Percentiles rank a stretch among this genome's conserved stretches.
phyloP scores from a whole-genome alignment of 2,329 filamentous ascomycete species.

The Cordyceps pruinosa region DNA sequence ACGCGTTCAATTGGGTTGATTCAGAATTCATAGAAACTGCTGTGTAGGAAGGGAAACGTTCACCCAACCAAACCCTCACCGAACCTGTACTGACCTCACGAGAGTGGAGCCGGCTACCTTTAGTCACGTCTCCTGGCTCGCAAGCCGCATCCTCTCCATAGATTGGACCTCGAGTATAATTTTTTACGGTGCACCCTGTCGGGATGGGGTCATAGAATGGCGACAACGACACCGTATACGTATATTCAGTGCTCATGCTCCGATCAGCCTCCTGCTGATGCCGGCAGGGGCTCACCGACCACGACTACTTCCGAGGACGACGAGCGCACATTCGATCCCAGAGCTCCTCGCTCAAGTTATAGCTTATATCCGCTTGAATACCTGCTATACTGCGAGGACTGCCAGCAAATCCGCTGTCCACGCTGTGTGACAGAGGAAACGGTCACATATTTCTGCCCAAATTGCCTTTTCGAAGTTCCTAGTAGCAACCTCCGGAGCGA shows the following conservation, averaged over 20 bases:
- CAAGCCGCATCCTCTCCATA: not conserved
- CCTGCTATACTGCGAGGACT: conserved; percentile 94
- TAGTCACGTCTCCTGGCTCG: conserved; percentile 8
- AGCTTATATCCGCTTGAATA: conserved; percentile 90
- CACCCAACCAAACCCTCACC: not conserved
- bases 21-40: no score
- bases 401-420: conserved; percentile 89
- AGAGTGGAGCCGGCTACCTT: not conserved
- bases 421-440: conserved; percentile 91
- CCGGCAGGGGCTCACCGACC: conserved; percentile 24
- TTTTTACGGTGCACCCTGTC: not conserved
- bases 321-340: conserved; percentile 78
- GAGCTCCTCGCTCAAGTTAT: conserved; percentile 77
- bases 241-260: conserved; percentile 63
- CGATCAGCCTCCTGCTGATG: conserved; percentile 33
- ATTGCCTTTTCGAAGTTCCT: conserved; percentile 91
- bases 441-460: conserved; percentile 90
- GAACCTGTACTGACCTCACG: conserved; percentile 1
- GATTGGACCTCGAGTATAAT: not conserved
- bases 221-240: conserved; percentile 52
- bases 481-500: conserved; percentile 89
- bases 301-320: conserved; percentile 54
- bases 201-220: conserved; percentile 29
- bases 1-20: no score
- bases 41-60: no score